Percentiles rank a stretch among this genome's conserved stretches.
phyloP scores from a whole-genome alignment of 2,329 filamentous ascomycete species.

The Septoria linicola region DNA sequence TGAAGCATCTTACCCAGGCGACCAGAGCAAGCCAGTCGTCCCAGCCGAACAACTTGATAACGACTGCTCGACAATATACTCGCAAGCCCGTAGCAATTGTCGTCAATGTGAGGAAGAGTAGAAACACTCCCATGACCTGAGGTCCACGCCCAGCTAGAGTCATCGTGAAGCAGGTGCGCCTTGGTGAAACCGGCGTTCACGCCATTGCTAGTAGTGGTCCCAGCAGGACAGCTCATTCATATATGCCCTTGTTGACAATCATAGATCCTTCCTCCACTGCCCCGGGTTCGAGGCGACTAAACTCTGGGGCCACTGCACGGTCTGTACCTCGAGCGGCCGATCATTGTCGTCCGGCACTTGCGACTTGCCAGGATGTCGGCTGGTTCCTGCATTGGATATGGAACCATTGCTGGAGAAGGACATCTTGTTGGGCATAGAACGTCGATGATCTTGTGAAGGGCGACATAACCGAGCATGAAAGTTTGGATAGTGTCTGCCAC shows the following conservation, averaged over 20 bases:
- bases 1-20: too few species aligned
- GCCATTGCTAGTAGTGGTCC: background rate
- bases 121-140: slow-evolving; percentile 15
- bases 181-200: background rate
- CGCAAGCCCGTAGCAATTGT: slow-evolving; percentile 15
- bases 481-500: background rate
- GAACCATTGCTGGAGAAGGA: background rate
- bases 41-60: too few species aligned
- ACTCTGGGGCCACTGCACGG: background rate
- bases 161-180: slow-evolving; percentile 2
- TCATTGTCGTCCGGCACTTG: background rate
- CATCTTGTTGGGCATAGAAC: background rate
- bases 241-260: background rate
- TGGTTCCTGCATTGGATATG: background rate
- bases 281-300: too few species aligned
- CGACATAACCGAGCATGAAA: background rate
- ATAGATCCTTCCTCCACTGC: background rate
- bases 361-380: background rate
- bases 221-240: background rate
- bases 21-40: too few species aligned
- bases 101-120: slow-evolving; percentile 17
- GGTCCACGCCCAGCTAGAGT: slow-evolving; percentile 14
- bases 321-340: background rate
- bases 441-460: background rate
- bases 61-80: slow-evolving; percentile 17